Percentiles rank a stretch among this genome's conserved stretches.
Conservation (phyloP, 2,329 filamentous ascomycete species). For the Xylaria sp. region DNA sequence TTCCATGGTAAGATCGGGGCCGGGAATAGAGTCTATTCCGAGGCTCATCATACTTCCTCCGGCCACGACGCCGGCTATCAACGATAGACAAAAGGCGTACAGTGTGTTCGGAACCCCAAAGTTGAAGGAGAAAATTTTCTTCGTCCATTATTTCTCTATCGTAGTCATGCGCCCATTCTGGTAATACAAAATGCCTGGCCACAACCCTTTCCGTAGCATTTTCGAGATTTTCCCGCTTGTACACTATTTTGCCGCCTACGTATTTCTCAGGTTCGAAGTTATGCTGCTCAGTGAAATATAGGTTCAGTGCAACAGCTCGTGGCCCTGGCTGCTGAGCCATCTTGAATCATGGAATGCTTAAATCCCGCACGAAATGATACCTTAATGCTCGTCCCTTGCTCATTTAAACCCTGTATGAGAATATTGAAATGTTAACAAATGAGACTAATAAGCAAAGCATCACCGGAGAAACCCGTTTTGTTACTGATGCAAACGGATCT, state of each 20-base stretch:
- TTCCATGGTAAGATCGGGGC: conserved; percentile 2
- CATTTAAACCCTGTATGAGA: too few relatives aligned
- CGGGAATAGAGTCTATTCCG: not conserved
- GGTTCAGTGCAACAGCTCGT: not conserved
- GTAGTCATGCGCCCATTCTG: too few relatives aligned
- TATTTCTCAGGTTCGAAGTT: not conserved
- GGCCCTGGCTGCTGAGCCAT: not conserved
- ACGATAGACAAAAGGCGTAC: not conserved
- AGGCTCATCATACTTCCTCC: not conserved
- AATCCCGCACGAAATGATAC: not conserved
- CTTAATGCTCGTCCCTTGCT: not conserved
- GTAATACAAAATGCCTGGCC: not conserved
- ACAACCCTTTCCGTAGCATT: not conserved
- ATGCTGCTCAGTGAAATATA: not conserved
- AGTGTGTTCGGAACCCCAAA: conserved; percentile 15
- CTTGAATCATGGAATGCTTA: not conserved
- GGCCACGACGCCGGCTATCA: not conserved
- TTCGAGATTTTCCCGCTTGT: not conserved
- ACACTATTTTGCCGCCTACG: not conserved
- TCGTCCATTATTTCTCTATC: not conserved
- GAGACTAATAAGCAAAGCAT: too few relatives aligned
- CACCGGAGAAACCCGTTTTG: too few relatives aligned
- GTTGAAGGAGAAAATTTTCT: not conserved
- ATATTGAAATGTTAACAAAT: too few relatives aligned
- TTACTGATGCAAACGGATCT: too few relatives aligned